phyloP scores from a whole-genome alignment of 2,329 filamentous ascomycete genomes.

The Neonectria hederae region DNA sequence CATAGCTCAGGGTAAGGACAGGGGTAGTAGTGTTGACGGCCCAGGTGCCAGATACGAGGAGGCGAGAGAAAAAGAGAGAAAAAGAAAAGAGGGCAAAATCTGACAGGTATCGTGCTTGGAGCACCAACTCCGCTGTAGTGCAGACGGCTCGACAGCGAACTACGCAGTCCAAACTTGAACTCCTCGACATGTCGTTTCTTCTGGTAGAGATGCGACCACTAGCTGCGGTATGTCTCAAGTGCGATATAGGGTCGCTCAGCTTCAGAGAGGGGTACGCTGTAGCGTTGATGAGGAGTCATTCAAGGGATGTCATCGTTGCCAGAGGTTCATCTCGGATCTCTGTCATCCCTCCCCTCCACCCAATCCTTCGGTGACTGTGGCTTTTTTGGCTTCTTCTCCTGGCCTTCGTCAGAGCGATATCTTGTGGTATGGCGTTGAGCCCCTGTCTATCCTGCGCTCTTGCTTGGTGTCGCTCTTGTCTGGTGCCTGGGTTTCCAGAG shows the following conservation, averaged over 20 bases:
- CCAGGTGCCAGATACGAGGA: neutral
- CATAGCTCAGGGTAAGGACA: neutral
- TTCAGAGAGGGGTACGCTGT: constrained; percentile 11
- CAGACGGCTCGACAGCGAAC: constrained; percentile 37
- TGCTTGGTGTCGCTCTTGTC: no score
- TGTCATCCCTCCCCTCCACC: constrained; percentile 3
- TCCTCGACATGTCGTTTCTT: constrained; percentile 34
- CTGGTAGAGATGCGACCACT: constrained; percentile 26
- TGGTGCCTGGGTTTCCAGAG: neutral
- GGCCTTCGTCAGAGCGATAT: constrained; percentile 26
- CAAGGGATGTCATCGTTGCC: constrained; percentile 17
- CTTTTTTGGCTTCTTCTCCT: constrained; percentile 12
- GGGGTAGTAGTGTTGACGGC: neutral
- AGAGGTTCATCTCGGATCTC: constrained; percentile 10
- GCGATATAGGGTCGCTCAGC: constrained; percentile 15
- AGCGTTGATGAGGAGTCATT: constrained; percentile 4
- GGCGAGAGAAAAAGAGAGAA: neutral
- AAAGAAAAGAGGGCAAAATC: constrained; percentile 22
- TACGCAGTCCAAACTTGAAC: constrained; percentile 21
- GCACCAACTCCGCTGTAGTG: constrained; percentile 32
- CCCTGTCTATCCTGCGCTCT: neutral
- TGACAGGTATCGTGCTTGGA: constrained; percentile 34
- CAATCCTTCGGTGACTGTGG: constrained; percentile 10
- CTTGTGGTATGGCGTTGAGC: constrained; percentile 7
- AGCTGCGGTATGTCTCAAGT: constrained; percentile 33